A percentile compares a stretch with the other conserved stretches of the same genome.
These are phyloP conservation scores for Vickermania ingenoplastis DNA, from an alignment of 208 protist genomes.

Conservation along the genomic window DNA sequence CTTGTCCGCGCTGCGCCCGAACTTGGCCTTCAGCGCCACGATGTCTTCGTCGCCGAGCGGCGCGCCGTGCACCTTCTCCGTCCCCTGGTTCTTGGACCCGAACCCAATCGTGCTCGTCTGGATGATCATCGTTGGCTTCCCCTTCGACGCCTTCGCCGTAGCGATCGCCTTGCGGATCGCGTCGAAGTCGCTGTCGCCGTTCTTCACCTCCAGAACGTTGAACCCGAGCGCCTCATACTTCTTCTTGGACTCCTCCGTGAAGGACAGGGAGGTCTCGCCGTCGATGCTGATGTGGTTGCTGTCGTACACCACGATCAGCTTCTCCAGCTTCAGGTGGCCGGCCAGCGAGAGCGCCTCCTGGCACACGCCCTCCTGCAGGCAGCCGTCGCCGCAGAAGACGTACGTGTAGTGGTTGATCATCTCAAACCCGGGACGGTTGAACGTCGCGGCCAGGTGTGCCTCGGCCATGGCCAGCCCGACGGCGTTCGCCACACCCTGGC, in stretches of 20 bases:
- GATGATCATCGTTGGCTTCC: conserved; percentile 94
- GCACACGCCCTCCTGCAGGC: conserved; percentile 95
- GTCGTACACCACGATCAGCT: conserved; percentile 97
- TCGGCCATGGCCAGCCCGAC: conserved; percentile 96
- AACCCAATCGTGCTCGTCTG: conserved; percentile 93
- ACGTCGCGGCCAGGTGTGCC: conserved; percentile 89
- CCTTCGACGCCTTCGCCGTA: conserved; percentile 78
- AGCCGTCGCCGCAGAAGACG: conserved; percentile 98
- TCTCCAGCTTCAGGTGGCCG: conserved; percentile 93
- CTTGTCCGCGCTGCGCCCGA: conserved; percentile 87
- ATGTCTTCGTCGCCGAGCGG: conserved; percentile 95
- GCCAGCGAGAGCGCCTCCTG: conserved; percentile 92
- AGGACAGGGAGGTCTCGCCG: conserved; percentile 93
- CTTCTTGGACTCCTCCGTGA: conserved; percentile 92
- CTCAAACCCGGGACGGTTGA: conserved; percentile 92
- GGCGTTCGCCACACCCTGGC: conserved; percentile 97
- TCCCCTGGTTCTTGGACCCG: conserved; percentile 88
- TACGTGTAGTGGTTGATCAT: conserved; percentile 97
- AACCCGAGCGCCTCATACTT: conserved; percentile 96
- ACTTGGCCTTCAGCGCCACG: conserved; percentile 79
- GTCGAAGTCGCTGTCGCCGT: conserved; percentile 91
- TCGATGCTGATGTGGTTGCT: conserved; percentile 98
- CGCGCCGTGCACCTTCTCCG: conserved; percentile 94
- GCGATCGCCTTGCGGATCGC: conserved; percentile 80
- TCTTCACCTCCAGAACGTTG: conserved; percentile 90